Conservation (phyloP, 225 moss, liverwort and hornwort genomes). For the Pseudoscleropodium purum region DNA sequence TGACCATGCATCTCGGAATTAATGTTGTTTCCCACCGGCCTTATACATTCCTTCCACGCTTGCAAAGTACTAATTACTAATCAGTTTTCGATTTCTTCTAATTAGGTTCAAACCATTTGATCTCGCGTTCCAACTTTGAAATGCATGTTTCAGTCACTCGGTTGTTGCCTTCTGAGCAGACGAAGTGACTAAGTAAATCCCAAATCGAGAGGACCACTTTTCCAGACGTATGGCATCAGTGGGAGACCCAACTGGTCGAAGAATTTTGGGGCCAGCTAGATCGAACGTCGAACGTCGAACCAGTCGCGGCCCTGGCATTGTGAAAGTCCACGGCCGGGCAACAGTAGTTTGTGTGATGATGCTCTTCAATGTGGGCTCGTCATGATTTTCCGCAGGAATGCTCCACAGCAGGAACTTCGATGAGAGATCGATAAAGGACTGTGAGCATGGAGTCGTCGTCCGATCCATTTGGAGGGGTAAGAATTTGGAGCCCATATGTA, state of each 20-base stretch:
- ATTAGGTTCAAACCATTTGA: background rate
- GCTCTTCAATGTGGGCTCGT: slow-evolving; percentile 53
- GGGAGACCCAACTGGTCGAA: slow-evolving; percentile 59
- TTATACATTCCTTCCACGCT: background rate
- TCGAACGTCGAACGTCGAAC: slow-evolving; percentile 56
- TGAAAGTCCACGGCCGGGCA: slow-evolving; percentile 23
- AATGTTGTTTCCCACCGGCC: background rate
- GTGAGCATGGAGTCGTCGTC: slow-evolving; percentile 41
- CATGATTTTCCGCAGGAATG: slow-evolving; percentile 51
- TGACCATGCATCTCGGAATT: background rate
- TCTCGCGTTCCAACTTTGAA: no score
- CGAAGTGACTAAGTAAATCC: background rate
- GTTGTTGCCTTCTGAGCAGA: background rate
- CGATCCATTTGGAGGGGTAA: slow-evolving; percentile 38
- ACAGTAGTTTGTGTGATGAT: slow-evolving; percentile 69
- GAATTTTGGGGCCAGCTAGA: slow-evolving; percentile 53
- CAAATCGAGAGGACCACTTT: slow-evolving; percentile 5
- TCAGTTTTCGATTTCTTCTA: background rate
- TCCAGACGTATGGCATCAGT: background rate
- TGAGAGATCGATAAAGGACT: slow-evolving; percentile 49
- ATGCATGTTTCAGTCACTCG: background rate
- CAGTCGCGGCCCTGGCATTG: slow-evolving; percentile 69
- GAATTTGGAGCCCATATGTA: slow-evolving; percentile 74
- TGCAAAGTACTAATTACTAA: background rate
- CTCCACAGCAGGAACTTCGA: slow-evolving; percentile 60